A percentile compares a stretch with the other conserved stretches of the same genome.
phyloP scores from a whole-genome alignment of 345 rosid genomes.

The Sisymbrium altissimum region DNA sequence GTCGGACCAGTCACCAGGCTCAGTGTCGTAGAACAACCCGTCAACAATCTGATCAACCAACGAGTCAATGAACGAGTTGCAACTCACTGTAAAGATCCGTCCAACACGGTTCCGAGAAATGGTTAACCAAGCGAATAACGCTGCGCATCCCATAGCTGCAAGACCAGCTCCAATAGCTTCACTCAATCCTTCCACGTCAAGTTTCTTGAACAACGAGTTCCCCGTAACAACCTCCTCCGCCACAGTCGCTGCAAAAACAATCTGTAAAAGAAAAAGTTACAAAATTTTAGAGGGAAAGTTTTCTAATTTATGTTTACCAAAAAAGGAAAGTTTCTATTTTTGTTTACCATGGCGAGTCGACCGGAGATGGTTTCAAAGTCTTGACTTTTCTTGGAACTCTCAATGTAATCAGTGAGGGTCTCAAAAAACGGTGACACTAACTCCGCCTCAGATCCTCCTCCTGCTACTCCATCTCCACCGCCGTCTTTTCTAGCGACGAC shows the following conservation, averaged over 20 bases:
- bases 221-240: conserved; percentile 70
- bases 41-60: conserved; percentile 82
- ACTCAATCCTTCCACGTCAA: conserved; percentile 68
- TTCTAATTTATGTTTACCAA: too few species aligned
- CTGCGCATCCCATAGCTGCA: conserved; percentile 66
- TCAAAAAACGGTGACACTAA: conserved; percentile 63
- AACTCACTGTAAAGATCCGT: conserved; percentile 59
- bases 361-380: conserved; percentile 93
- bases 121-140: conserved; percentile 73
- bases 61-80: conserved; percentile 79
- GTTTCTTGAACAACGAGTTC: conserved; percentile 68
- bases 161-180: conserved; percentile 68
- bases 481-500: conserved; percentile 44
- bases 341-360: conserved; percentile 73
- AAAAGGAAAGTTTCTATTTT: too few species aligned
- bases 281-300: background rate
- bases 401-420: conserved; percentile 76
- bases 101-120: conserved; percentile 74
- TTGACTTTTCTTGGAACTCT: conserved; percentile 82
- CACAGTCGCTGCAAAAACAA: conserved; percentile 80
- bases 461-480: conserved; percentile 25
- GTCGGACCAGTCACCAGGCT: conserved; percentile 66
- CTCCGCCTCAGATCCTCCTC: conserved; percentile 18
- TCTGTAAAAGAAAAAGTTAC: conserved; percentile 34
- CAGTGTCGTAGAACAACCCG: conserved; percentile 78